phyloP scores from a whole-genome alignment of 1,284 basidiomycete genomes.

The Papiliotrema laurentii region DNA sequence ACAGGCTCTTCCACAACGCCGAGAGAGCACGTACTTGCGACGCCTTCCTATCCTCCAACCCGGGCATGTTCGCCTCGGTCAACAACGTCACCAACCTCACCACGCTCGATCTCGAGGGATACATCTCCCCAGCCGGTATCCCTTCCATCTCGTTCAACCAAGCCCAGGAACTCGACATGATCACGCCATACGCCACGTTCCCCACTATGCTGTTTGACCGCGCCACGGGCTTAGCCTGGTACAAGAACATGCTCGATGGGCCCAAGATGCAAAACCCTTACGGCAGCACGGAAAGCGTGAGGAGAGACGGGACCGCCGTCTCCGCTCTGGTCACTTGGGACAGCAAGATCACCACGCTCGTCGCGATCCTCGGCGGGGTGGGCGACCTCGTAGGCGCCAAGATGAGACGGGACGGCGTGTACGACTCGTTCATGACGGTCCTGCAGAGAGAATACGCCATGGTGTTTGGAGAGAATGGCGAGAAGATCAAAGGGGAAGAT shows the following conservation, averaged over 20 bases:
- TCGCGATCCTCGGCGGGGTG: constrained; percentile 2
- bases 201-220: constrained; percentile 7
- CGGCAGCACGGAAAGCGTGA: constrained; percentile 1
- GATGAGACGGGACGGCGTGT: constrained; percentile 4
- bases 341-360: constrained; percentile 2
- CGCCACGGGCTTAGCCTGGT: constrained; percentile 5
- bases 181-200: constrained; percentile 7
- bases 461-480: constrained; percentile 1
- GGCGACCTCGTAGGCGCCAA: not conserved
- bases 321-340: constrained; percentile 7
- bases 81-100: constrained; percentile 7
- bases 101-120: constrained; percentile 2
- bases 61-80: constrained; percentile 6
- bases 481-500: constrained; percentile 1
- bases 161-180: constrained; percentile 5
- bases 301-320: constrained; percentile 4
- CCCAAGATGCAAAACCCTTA: constrained; percentile 10
- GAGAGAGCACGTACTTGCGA: constrained; percentile 7
- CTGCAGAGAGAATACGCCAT: not conserved
- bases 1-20: constrained; percentile 6
- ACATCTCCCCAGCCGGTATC: constrained; percentile 8
- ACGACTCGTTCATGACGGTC: not conserved
- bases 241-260: constrained; percentile 6
- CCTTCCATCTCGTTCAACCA: constrained; percentile 5
- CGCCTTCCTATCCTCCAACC: constrained; percentile 1